Conservation (phyloP, 2,329 filamentous ascomycete species). For the Diplodia mutila region DNA sequence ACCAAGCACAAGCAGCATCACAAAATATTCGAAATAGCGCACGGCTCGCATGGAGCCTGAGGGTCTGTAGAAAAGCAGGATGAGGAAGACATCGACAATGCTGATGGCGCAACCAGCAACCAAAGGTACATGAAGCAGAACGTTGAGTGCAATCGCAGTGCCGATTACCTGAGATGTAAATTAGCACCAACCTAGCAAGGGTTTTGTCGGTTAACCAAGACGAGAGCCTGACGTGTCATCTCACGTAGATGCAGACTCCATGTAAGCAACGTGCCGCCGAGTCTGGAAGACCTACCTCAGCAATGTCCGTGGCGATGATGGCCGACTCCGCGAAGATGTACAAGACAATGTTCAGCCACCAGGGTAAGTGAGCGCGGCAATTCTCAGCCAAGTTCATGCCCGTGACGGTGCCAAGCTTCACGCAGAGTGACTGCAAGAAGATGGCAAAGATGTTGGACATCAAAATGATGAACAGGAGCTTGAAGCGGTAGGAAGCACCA, state of each 20-base stretch:
- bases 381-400: conserved; percentile 55
- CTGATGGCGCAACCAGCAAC: conserved; percentile 62
- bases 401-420: conserved; percentile 59
- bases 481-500: conserved; percentile 67
- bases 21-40: conserved; percentile 58
- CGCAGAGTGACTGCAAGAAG: conserved; percentile 68
- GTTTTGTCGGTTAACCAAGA: background rate
- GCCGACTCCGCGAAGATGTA: conserved; percentile 60
- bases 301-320: conserved; percentile 63
- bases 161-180: conserved; percentile 52
- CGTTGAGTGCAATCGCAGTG: conserved; percentile 60
- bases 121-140: conserved; percentile 58
- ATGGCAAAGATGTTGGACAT: conserved; percentile 73
- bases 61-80: conserved; percentile 60
- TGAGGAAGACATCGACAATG: conserved; percentile 59
- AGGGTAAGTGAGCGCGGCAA: conserved; percentile 54
- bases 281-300: conserved; percentile 47
- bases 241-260: background rate
- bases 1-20: conserved; percentile 57
- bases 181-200: background rate
- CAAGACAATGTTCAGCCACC: conserved; percentile 58
- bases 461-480: conserved; percentile 69
- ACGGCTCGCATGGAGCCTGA: conserved; percentile 56
- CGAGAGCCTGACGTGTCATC: background rate
- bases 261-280: background rate